Evolutionary conservation across 2,329 filamentous ascomycete genomes (phyloP).

Genomic region (Venturia asperata): DNA sequence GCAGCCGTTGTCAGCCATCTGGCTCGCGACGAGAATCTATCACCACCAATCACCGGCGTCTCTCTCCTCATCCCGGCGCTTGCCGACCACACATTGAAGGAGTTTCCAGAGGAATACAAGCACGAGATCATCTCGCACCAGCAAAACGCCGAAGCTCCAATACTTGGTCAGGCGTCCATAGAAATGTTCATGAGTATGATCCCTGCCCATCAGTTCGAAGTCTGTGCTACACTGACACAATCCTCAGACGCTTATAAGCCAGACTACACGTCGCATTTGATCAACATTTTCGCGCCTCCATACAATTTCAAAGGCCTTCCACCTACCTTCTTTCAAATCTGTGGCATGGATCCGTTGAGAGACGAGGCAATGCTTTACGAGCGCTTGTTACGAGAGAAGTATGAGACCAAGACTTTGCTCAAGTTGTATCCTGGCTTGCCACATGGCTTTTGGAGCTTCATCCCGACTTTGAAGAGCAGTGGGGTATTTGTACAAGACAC

Average conservation of each 20-base stretch:
- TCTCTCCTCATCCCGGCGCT: slow-evolving; percentile 23
- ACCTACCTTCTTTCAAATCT: slow-evolving; percentile 21
- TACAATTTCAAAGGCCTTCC: slow-evolving; percentile 19
- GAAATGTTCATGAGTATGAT: slow-evolving; percentile 4
- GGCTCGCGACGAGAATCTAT: slow-evolving; percentile 16
- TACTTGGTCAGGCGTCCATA: slow-evolving; percentile 1
- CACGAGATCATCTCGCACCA: slow-evolving; percentile 13
- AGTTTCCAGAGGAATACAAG: slow-evolving; percentile 16
- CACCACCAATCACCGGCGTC: slow-evolving; percentile 17
- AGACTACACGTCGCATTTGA: slow-evolving; percentile 17
- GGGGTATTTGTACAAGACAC: slow-evolving; percentile 16
- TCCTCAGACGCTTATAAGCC: slow-evolving; percentile 13
- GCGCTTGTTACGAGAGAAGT: slow-evolving; percentile 21
- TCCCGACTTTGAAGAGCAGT: slow-evolving; percentile 12
- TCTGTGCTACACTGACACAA: background rate
- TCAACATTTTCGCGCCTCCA: slow-evolving; percentile 15
- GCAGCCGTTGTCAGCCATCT: slow-evolving; percentile 35
- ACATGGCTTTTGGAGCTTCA: slow-evolving; percentile 19
- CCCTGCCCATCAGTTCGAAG: background rate
- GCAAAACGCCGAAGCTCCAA: slow-evolving; percentile 18
- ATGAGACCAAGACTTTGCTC: slow-evolving; percentile 20
- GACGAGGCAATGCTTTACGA: slow-evolving; percentile 22
- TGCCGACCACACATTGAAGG: background rate
- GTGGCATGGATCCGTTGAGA: slow-evolving; percentile 22
- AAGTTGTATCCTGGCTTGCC: slow-evolving; percentile 22